phyloP scores from a whole-genome alignment of 2,329 filamentous ascomycete species.

The Geosmithia flava region DNA sequence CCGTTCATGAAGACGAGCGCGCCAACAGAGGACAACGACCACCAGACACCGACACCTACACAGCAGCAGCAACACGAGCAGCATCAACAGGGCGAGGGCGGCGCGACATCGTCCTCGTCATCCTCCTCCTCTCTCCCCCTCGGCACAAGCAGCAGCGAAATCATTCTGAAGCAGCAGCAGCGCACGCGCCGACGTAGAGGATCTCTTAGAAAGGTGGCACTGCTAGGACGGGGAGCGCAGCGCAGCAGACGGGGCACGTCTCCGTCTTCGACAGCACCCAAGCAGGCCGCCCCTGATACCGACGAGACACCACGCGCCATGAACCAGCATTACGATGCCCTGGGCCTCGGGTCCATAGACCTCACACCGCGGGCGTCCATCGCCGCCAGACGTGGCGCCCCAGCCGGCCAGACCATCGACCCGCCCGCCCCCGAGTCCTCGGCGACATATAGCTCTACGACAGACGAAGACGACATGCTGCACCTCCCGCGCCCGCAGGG shows the following conservation, averaged over 20 bases:
- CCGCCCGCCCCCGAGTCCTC: slow-evolving; percentile 5
- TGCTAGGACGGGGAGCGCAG: slow-evolving; percentile 62
- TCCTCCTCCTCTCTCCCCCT: slow-evolving; percentile 4
- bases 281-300: slow-evolving; percentile 8
- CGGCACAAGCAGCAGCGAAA: slow-evolving; percentile 13
- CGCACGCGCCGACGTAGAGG: slow-evolving; percentile 60
- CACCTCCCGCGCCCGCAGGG: slow-evolving; percentile 44
- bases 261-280: slow-evolving; percentile 17
- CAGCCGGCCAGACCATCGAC: slow-evolving; percentile 10
- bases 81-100: no score
- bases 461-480: slow-evolving; percentile 70
- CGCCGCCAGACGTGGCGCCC: slow-evolving; percentile 17
- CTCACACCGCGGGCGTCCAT: slow-evolving; percentile 31
- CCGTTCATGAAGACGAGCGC: slow-evolving; percentile 47
- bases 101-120: neutral
- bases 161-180: slow-evolving; percentile 18
- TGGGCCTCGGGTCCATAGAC: slow-evolving; percentile 36
- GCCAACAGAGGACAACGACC: slow-evolving; percentile 18
- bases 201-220: slow-evolving; percentile 75
- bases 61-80: no score
- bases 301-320: slow-evolving; percentile 8
- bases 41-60: slow-evolving; percentile 2
- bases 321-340: slow-evolving; percentile 14
- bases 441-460: slow-evolving; percentile 46
- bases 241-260: slow-evolving; percentile 44